Percentiles rank a stretch among this genome's conserved stretches.
phyloP scores from a whole-genome alignment of 768 basidiomycete species.

The Amanita exitialis region DNA sequence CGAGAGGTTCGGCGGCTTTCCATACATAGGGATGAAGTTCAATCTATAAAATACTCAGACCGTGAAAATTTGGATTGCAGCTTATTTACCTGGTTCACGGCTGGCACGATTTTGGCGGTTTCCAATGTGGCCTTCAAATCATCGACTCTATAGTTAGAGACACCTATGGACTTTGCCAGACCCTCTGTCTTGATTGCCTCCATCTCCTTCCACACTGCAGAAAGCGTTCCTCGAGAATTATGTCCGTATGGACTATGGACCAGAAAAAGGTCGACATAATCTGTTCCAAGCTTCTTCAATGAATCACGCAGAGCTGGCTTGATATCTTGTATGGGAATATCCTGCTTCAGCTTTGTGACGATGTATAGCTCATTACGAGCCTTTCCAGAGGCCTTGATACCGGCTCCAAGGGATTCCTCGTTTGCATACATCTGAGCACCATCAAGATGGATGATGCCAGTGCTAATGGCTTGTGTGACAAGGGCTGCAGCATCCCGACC shows the following conservation, averaged over 20 bases:
- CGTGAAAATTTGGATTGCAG: neutral
- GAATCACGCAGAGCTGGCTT: constrained; percentile 40
- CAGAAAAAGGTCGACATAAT: constrained; percentile 55
- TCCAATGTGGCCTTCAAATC: constrained; percentile 44
- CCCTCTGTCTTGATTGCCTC: constrained; percentile 42
- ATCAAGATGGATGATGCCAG: constrained; percentile 51
- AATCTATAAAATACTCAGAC: constrained; percentile 29
- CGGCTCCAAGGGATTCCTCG: constrained; percentile 41
- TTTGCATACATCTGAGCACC: constrained; percentile 54
- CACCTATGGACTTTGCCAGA: constrained; percentile 49
- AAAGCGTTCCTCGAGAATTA: constrained; percentile 29
- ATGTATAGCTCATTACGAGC: constrained; percentile 48
- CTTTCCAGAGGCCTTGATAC: constrained; percentile 39
- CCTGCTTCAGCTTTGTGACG: constrained; percentile 44
- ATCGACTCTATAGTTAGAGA: constrained; percentile 55
- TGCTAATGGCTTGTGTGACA: constrained; percentile 39
- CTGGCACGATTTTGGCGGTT: constrained; percentile 42
- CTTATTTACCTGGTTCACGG: constrained; percentile 54
- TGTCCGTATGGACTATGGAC: constrained; percentile 38
- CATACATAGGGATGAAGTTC: constrained; percentile 66
- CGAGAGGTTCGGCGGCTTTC: constrained; percentile 43
- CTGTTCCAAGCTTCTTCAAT: constrained; percentile 38
- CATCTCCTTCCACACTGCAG: constrained; percentile 50
- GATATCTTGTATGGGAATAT: constrained; percentile 34
- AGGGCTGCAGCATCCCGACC: constrained; percentile 29